These are phyloP conservation scores for Fusarium pilosicola DNA, from an alignment of 2,329 filamentous ascomycete genomes.

Conservation along the genomic window DNA sequence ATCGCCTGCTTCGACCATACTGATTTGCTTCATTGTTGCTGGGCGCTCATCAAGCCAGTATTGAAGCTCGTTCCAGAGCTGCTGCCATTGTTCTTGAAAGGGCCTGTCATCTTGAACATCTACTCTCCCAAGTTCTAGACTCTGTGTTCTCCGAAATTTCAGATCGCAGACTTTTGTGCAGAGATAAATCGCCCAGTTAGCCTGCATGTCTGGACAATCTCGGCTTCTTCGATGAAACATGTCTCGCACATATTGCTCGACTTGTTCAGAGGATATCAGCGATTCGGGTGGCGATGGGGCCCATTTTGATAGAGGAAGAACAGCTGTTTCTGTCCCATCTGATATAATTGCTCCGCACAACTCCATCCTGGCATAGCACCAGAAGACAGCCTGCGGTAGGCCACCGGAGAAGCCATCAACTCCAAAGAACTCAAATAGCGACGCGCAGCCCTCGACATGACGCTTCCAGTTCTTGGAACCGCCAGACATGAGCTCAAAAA, in stretches of 20 bases:
- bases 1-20: constrained; percentile 26
- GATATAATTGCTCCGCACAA: constrained; percentile 65
- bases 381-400: constrained; percentile 65
- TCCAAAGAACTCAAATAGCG: constrained; percentile 60
- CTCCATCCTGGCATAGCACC: constrained; percentile 69
- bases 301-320: constrained; percentile 62
- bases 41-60: constrained; percentile 57
- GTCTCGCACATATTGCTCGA: constrained; percentile 26
- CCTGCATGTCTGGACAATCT: constrained; percentile 58
- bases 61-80: constrained; percentile 58
- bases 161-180: constrained; percentile 61
- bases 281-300: constrained; percentile 42
- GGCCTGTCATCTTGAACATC: constrained; percentile 50
- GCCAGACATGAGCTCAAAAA: constrained; percentile 60
- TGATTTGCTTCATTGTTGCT: constrained; percentile 47
- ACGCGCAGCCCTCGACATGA: constrained; percentile 66
- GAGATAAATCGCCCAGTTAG: constrained; percentile 65
- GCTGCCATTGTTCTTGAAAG: constrained; percentile 54
- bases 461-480: constrained; percentile 62
- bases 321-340: constrained; percentile 57
- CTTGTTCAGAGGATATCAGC: constrained; percentile 3
- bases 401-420: constrained; percentile 58
- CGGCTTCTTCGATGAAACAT: constrained; percentile 45
- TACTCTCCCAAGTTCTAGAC: constrained; percentile 52
- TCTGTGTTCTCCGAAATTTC: constrained; percentile 47